phyloP scores from a whole-genome alignment of 495 filamentous ascomycete genomes.

The Staphylotrichum longicolle region DNA sequence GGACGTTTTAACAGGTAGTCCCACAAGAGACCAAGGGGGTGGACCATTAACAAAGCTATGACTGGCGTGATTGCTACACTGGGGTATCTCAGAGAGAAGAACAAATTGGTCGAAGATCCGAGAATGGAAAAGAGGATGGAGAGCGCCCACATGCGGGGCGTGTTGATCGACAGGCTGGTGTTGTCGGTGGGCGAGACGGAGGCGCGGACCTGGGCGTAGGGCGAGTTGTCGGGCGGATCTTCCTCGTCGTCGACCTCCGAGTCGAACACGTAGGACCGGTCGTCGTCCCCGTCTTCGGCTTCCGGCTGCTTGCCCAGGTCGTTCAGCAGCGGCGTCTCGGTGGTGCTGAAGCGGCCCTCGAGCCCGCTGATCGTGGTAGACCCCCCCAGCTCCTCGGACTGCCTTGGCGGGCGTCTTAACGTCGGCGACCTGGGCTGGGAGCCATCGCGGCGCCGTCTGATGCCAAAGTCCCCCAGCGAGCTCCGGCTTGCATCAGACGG shows the following conservation, averaged over 20 bases:
- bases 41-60: slow-evolving; percentile 76
- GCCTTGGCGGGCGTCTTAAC: slow-evolving; percentile 23
- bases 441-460: slow-evolving; percentile 20
- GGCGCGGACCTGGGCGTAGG: slow-evolving; percentile 72
- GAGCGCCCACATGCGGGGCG: slow-evolving; percentile 81
- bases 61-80: slow-evolving; percentile 83
- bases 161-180: slow-evolving; percentile 72
- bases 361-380: slow-evolving; percentile 43
- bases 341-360: slow-evolving; percentile 46
- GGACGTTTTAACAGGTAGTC: slow-evolving; percentile 63
- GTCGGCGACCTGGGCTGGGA: slow-evolving; percentile 21
- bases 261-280: slow-evolving; percentile 29
- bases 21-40: slow-evolving; percentile 77
- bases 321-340: slow-evolving; percentile 41
- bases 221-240: slow-evolving; percentile 61
- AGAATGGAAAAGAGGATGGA: slow-evolving; percentile 75
- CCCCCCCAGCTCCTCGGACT: slow-evolving; percentile 43
- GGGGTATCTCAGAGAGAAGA: slow-evolving; percentile 81
- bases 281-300: slow-evolving; percentile 28
- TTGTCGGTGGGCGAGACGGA: slow-evolving; percentile 74
- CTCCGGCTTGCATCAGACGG: slow-evolving; percentile 8
- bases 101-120: slow-evolving; percentile 78
- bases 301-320: slow-evolving; percentile 33
- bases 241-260: slow-evolving; percentile 38
- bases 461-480: slow-evolving; percentile 2